Percentiles rank a stretch among this genome's conserved stretches.
Evolutionary conservation across 202 grass and related monocot species (phyloP).

Genomic region (Elaeis oleifera): DNA sequence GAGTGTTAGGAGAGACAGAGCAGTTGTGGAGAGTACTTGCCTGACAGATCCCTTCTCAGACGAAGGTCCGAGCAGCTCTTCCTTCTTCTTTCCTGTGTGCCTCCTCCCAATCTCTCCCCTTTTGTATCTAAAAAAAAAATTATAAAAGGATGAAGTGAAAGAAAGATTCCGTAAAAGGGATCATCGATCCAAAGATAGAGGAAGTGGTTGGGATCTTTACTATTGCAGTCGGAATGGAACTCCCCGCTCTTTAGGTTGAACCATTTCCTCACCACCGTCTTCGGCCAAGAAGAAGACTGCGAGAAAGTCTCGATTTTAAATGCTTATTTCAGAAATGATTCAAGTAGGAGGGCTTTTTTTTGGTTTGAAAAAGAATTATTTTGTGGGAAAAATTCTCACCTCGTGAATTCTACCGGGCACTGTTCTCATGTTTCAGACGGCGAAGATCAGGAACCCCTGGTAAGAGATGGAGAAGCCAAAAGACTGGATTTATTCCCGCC

Average conservation of each 20-base stretch:
- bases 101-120: background rate
- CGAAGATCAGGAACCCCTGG: no score
- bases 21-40: conserved; percentile 5
- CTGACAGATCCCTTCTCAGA: background rate
- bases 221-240: conserved; percentile 4
- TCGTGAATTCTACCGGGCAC: conserved; percentile 51
- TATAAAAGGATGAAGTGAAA: background rate
- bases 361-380: background rate
- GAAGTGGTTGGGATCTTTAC: background rate
- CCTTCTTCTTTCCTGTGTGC: background rate
- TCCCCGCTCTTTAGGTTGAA: conserved; percentile 1
- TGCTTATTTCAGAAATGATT: background rate
- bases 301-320: background rate
- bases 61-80: conserved; percentile 7
- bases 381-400: conserved; percentile 23
- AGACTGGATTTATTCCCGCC: no score
- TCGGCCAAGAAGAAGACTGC: conserved; percentile 6
- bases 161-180: background rate
- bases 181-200: background rate
- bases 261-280: conserved; percentile 14
- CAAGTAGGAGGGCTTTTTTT: background rate
- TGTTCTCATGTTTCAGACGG: conserved; percentile 31
- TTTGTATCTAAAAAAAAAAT: background rate
- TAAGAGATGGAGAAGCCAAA: no score
- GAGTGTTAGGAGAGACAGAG: background rate